Evolutionary conservation across 2,329 filamentous ascomycete species (phyloP).

Genomic region (Aspergillus brunneoviolaceus): DNA sequence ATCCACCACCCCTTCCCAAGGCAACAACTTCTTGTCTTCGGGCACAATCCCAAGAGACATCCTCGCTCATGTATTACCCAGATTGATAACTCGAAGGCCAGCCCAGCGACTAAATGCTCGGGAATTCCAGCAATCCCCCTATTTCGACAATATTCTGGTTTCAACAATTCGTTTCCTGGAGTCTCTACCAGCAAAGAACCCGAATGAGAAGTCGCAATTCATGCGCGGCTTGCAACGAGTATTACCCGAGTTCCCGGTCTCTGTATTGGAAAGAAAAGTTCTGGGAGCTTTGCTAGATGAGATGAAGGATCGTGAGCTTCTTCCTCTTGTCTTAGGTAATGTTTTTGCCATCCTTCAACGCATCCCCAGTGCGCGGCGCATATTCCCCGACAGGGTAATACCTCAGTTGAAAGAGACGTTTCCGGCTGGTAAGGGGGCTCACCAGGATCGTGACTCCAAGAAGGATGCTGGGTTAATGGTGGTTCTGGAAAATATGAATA

Average conservation of each 20-base stretch:
- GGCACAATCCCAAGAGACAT: constrained; percentile 78
- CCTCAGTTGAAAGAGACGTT: constrained; percentile 83
- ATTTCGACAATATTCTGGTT: constrained; percentile 95
- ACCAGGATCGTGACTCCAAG: constrained; percentile 72
- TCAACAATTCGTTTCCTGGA: constrained; percentile 96
- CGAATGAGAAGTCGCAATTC: constrained; percentile 87
- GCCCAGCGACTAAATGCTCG: constrained; percentile 82
- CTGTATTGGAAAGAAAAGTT: constrained; percentile 92
- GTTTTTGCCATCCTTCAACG: constrained; percentile 84
- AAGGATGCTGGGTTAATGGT: constrained; percentile 91
- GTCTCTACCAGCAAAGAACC: constrained; percentile 83
- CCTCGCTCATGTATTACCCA: constrained; percentile 71
- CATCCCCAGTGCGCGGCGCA: constrained; percentile 72
- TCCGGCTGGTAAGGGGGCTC: constrained; percentile 50
- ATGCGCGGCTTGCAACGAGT: constrained; percentile 85
- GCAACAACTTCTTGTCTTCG: constrained; percentile 82
- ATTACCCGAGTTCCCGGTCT: constrained; percentile 85
- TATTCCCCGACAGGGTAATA: constrained; percentile 83
- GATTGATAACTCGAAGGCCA: constrained; percentile 81
- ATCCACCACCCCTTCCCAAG: constrained; percentile 72
- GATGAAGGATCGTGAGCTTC: constrained; percentile 83
- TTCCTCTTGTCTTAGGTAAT: constrained; percentile 84
- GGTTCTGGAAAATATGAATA: constrained; percentile 76
- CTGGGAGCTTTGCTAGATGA: constrained; percentile 87
- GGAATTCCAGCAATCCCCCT: constrained; percentile 92